Percentiles rank a stretch among this genome's conserved stretches.
phyloP scores from a whole-genome alignment of 495 filamentous ascomycete species.

The Echria macrotheca region DNA sequence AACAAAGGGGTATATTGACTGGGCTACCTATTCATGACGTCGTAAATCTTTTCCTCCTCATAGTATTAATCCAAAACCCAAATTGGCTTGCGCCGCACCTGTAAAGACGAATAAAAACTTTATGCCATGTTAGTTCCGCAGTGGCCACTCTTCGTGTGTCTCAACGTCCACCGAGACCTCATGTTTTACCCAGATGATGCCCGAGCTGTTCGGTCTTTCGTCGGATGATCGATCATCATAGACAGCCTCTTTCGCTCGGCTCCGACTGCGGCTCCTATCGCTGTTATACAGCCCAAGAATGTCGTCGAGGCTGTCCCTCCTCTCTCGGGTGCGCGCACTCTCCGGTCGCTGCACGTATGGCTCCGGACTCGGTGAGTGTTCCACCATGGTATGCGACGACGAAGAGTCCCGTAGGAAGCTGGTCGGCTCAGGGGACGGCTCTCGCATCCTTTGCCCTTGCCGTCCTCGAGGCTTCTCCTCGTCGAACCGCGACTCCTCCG shows the following conservation, averaged over 20 bases:
- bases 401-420: constrained; percentile 20
- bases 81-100: background rate
- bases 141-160: constrained; percentile 23
- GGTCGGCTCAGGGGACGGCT: background rate
- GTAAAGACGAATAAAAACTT: background rate
- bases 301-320: constrained; percentile 30
- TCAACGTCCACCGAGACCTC: constrained; percentile 22
- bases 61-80: background rate
- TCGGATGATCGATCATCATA: too few relatives aligned
- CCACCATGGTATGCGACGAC: constrained; percentile 23
- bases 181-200: constrained; percentile 28
- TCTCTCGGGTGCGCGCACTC: constrained; percentile 8
- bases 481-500: background rate
- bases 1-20: background rate
- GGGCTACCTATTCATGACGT: background rate
- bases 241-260: background rate
- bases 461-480: background rate
- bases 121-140: constrained; percentile 8
- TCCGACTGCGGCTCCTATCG: constrained; percentile 17
- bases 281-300: constrained; percentile 27
- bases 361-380: constrained; percentile 9
- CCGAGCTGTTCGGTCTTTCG: constrained; percentile 3
- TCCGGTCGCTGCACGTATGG: constrained; percentile 11
- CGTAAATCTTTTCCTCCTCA: too few relatives aligned
- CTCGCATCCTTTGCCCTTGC: background rate